Evolutionary conservation across 1,284 basidiomycete genomes (phyloP), one percentile per base, ranked within the genome.

Genomic region (Rhodotorula mucilaginosa): DNA sequence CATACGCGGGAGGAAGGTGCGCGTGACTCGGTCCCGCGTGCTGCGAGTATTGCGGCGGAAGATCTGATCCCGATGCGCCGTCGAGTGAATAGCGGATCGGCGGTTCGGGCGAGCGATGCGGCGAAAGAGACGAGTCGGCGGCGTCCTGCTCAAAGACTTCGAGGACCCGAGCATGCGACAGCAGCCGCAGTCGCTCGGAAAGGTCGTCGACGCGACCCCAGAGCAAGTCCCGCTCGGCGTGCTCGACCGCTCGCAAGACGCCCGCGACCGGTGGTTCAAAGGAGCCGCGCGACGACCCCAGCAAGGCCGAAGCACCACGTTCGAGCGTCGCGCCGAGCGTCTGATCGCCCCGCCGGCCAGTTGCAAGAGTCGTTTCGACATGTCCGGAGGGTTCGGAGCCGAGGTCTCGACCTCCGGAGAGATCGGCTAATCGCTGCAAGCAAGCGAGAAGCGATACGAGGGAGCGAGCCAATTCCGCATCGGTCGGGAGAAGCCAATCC

Each of bases 141-240:
- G 56, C 61, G 23, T 26, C 47, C 57, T 58, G 29, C 23, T 64
- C 59, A 18, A 23, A 26, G 31, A 23, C 13, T 2, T 19, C 61
- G 3, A 51, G 29, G 5, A 58, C 65, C 2, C 72, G 56, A 29
- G 58, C 84, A 74, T 84, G 86, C 79, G 89, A 90, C 74, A 91
- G 83, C 3, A 83, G 80, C 3, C 88, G 84, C 19, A 92, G 86
- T 16, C 81, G 83, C 73, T 91, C 91, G 3, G 92, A 85, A 67
- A 90, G 86, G 67, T 87, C 84, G 75, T 91, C 89, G 47, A 92
- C 87, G 49, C 85, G 83, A 6, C 85, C 83, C 91, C 91, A 93
- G 2, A 92, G 82, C 23, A 92, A 82, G 2, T 88, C 85, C 2
- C 84, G 82, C 78, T 90, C 88, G 5, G 78, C 78, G 23, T 67